Conservation (phyloP, 371 early-diverging fungal genomes). For the Apophysomyces sp. region DNA sequence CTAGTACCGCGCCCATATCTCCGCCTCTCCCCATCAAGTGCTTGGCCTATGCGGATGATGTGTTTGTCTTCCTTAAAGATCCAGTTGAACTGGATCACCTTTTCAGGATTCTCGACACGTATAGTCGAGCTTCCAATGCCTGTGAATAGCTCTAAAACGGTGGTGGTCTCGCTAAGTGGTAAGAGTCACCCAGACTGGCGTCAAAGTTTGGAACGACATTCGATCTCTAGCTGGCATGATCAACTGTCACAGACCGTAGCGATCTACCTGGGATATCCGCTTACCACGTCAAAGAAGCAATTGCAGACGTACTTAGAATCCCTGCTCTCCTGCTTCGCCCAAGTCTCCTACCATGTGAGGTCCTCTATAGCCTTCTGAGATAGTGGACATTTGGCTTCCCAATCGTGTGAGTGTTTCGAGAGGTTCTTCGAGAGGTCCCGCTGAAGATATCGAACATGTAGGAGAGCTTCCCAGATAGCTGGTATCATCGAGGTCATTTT, state of each 20-base stretch:
- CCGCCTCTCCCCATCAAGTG: neutral
- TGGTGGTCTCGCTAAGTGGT: neutral
- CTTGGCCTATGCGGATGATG: conserved; percentile 14
- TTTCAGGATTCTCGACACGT: neutral
- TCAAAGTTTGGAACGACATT: neutral
- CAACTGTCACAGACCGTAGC: too few relatives aligned
- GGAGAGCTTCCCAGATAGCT: conserved; percentile 11
- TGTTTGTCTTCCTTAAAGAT: neutral
- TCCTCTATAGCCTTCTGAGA: neutral
- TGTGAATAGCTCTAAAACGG: neutral
- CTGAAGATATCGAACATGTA: conserved; percentile 17
- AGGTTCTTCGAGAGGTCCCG: conserved; percentile 7
- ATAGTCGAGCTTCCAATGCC: conserved; percentile 6
- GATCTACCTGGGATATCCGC: conserved; percentile 20
- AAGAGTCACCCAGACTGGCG: neutral
- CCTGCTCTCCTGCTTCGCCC: too few relatives aligned
- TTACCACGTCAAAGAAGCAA: conserved; percentile 7
- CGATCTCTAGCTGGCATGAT: neutral
- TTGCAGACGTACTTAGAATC: conserved; percentile 5
- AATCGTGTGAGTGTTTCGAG: neutral
- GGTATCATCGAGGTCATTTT: conserved; percentile 17
- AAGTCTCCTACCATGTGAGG: too few relatives aligned
- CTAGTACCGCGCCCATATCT: neutral
- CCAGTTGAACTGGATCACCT: neutral
- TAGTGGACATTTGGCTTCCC: conserved; percentile 3